Percentiles rank a stretch among this genome's conserved stretches.
Evolutionary conservation across 2,329 filamentous ascomycete genomes (phyloP).

Genomic region (Ustulina deusta): DNA sequence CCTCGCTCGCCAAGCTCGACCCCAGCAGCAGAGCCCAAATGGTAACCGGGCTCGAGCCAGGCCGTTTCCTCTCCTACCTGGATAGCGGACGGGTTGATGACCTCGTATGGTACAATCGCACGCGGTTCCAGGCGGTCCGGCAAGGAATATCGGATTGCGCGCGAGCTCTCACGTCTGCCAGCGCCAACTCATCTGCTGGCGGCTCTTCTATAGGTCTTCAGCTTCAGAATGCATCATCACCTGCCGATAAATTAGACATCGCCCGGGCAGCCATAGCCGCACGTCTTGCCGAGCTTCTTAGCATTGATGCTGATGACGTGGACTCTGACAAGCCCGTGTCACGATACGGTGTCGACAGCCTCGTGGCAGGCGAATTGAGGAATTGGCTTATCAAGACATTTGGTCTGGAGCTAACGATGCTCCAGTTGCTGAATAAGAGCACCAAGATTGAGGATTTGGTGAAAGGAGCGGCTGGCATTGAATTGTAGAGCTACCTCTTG

Average conservation of each 20-base stretch:
- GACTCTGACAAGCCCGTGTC: constrained; percentile 4
- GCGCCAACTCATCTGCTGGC: background rate
- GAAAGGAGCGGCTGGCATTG: constrained; percentile 11
- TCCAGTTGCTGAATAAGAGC: constrained; percentile 26
- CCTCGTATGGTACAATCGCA: constrained; percentile 25
- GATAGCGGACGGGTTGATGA: constrained; percentile 14
- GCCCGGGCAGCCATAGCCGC: constrained; percentile 14
- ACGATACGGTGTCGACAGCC: background rate
- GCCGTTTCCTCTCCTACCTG: constrained; percentile 14
- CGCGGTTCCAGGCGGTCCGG: constrained; percentile 23
- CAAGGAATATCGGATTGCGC: constrained; percentile 16
- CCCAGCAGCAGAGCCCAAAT: constrained; percentile 12
- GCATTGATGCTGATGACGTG: constrained; percentile 18
- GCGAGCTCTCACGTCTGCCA: background rate
- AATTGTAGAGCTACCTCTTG: no score
- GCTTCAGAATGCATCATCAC: constrained; percentile 12
- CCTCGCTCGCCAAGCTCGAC: background rate
- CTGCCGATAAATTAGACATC: constrained; percentile 8
- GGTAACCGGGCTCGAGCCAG: constrained; percentile 27
- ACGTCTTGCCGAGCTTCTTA: constrained; percentile 22
- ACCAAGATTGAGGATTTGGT: constrained; percentile 29
- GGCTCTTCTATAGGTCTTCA: background rate
- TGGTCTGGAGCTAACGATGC: constrained; percentile 10
- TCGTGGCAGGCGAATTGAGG: constrained; percentile 28
- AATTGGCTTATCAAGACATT: constrained; percentile 32